These are phyloP conservation scores for Hypoxylon sp. DNA, from an alignment of 2,329 filamentous ascomycete genomes.

Conservation along the genomic window DNA sequence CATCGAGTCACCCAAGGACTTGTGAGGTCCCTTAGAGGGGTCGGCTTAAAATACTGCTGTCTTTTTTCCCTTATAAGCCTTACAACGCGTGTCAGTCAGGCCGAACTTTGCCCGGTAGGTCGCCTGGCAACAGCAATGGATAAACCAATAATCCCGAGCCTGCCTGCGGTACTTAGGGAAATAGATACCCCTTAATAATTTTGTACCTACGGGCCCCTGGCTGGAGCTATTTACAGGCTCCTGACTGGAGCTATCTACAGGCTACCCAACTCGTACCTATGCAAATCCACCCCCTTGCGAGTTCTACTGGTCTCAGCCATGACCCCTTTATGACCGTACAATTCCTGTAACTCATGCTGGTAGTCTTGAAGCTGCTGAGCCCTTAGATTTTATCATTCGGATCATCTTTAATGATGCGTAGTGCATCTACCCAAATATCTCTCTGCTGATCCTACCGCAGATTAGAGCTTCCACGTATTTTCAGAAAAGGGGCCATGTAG, in stretches of 20 bases:
- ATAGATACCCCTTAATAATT: not conserved
- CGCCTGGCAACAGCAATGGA: no score
- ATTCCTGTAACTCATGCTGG: not conserved
- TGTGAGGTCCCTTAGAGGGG: not conserved
- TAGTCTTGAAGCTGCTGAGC: not conserved
- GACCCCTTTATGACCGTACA: not conserved
- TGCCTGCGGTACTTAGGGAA: not conserved
- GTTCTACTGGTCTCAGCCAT: not conserved
- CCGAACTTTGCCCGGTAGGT: not conserved
- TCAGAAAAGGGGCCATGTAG: no score
- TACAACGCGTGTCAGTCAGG: not conserved
- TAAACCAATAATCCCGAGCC: not conserved
- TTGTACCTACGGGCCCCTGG: not conserved
- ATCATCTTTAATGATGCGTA: no score
- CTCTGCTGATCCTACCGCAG: no score
- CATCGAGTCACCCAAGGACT: conserved; percentile 21
- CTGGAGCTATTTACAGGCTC: not conserved
- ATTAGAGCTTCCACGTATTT: no score
- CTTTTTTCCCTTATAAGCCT: conserved; percentile 14
- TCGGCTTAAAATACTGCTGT: not conserved
- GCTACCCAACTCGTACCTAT: no score
- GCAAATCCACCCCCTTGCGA: no score
- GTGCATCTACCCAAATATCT: no score
- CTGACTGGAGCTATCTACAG: not conserved
- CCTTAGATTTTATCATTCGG: no score